Percentiles rank a stretch among this genome's conserved stretches.
phyloP scores from a whole-genome alignment of 2,329 filamentous ascomycete genomes.

The Venturia aucupariae region DNA sequence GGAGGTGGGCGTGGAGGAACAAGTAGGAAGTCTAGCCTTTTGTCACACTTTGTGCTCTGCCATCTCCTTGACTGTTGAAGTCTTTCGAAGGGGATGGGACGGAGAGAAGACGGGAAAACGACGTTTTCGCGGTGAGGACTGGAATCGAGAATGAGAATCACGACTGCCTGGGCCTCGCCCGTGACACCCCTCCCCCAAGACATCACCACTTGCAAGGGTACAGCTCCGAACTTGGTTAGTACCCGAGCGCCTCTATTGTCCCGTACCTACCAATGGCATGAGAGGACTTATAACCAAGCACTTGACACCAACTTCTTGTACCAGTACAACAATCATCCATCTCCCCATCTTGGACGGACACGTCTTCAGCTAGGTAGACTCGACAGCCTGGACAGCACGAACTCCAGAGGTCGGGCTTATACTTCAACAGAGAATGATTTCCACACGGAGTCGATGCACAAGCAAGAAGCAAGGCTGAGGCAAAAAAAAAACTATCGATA shows the following conservation, averaged over 20 bases:
- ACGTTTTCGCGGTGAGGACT: not conserved
- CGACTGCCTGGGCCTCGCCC: not conserved
- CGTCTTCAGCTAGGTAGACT: too few species aligned
- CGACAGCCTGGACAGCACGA: too few species aligned
- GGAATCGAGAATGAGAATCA: not conserved
- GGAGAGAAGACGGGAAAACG: not conserved
- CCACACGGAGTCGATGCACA: too few species aligned
- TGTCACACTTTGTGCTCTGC: not conserved
- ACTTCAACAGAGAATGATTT: too few species aligned
- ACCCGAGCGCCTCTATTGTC: not conserved
- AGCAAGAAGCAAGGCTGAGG: too few species aligned
- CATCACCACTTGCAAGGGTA: not conserved
- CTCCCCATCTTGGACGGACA: too few species aligned
- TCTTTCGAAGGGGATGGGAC: not conserved
- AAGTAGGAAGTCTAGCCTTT: not conserved
- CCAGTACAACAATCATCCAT: too few species aligned
- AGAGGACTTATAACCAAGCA: not conserved
- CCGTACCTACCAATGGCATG: not conserved
- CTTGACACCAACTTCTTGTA: not conserved
- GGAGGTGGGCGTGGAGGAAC: not conserved
- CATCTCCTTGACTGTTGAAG: not conserved
- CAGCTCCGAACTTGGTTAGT: not conserved
- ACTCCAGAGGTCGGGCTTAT: too few species aligned
- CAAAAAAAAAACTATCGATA: too few species aligned
- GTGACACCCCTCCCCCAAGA: not conserved